Conservation (phyloP, 2,329 filamentous ascomycete genomes). For the Aspergillus pseudotamarii region DNA sequence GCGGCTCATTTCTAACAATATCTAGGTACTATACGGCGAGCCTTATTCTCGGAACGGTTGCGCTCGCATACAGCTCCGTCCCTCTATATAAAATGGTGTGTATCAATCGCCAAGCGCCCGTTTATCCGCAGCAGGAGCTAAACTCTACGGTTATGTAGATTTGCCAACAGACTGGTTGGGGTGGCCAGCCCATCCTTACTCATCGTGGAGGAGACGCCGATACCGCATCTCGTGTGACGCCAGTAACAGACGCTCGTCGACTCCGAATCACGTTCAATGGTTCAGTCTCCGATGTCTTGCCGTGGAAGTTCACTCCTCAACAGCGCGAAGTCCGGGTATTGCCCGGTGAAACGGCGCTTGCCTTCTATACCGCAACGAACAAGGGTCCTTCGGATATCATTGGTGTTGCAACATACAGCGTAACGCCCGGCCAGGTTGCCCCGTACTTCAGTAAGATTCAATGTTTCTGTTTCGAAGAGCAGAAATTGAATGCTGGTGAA, state of each 20-base stretch:
- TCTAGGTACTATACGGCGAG: constrained; percentile 66
- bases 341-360: constrained; percentile 92
- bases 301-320: constrained; percentile 97
- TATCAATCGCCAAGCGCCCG: neutral
- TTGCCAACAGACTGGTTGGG: constrained; percentile 69
- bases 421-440: constrained; percentile 92
- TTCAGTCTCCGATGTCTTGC: constrained; percentile 89
- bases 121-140: neutral
- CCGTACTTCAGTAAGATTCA: constrained; percentile 99
- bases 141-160: constrained; percentile 38
- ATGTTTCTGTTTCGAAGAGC: constrained; percentile 98
- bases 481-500: constrained; percentile 90
- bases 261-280: constrained; percentile 96
- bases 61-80: constrained; percentile 66
- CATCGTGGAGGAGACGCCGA: constrained; percentile 68
- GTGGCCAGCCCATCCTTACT: constrained; percentile 86
- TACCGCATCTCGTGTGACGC: constrained; percentile 74
- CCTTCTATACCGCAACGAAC: constrained; percentile 97
- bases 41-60: constrained; percentile 64
- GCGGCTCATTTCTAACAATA: constrained; percentile 12
- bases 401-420: constrained; percentile 95
- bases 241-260: constrained; percentile 77
- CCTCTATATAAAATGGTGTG: constrained; percentile 69
- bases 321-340: constrained; percentile 95
- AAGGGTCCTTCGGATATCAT: constrained; percentile 90